These are phyloP conservation scores for Dendrobium huoshanense DNA, from an alignment of 106 monocot genomes.

Conservation along the genomic window DNA sequence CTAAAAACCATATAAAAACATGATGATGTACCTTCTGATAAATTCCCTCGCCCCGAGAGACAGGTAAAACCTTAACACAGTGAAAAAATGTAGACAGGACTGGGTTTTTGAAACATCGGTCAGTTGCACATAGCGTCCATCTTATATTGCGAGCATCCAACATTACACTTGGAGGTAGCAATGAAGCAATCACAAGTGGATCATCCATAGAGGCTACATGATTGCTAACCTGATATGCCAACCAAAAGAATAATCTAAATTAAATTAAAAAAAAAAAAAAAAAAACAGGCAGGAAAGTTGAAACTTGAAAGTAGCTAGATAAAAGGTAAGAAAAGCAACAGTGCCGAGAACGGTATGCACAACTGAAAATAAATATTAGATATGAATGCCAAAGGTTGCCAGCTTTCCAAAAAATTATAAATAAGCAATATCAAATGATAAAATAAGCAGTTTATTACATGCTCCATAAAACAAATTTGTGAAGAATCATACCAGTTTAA, in stretches of 20 bases:
- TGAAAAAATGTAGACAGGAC: slow-evolving; percentile 66
- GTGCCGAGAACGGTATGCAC: not conserved
- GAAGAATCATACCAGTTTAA: not conserved
- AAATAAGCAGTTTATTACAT: not conserved
- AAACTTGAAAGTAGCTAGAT: not conserved
- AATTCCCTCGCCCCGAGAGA: slow-evolving; percentile 87
- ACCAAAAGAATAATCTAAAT: not conserved
- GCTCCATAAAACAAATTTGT: not conserved
- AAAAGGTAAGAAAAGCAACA: not conserved
- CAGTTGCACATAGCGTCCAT: slow-evolving; percentile 90
- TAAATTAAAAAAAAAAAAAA: not conserved
- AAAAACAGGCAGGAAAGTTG: not conserved
- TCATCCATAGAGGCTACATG: slow-evolving; percentile 93
- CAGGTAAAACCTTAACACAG: slow-evolving; percentile 84
- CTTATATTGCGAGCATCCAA: slow-evolving; percentile 70
- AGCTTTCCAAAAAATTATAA: not conserved
- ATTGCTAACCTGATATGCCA: slow-evolving; percentile 67
- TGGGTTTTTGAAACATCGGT: slow-evolving; percentile 79
- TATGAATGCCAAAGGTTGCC: not conserved
- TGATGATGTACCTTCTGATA: slow-evolving; percentile 68
- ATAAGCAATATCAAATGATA: not conserved
- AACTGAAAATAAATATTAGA: not conserved
- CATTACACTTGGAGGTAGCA: slow-evolving; percentile 74
- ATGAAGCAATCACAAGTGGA: slow-evolving; percentile 82
- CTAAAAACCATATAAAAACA: not conserved